Evolutionary conservation across 352 stramenopile genomes (phyloP).

Genomic region (Phytophthora multivora): DNA sequence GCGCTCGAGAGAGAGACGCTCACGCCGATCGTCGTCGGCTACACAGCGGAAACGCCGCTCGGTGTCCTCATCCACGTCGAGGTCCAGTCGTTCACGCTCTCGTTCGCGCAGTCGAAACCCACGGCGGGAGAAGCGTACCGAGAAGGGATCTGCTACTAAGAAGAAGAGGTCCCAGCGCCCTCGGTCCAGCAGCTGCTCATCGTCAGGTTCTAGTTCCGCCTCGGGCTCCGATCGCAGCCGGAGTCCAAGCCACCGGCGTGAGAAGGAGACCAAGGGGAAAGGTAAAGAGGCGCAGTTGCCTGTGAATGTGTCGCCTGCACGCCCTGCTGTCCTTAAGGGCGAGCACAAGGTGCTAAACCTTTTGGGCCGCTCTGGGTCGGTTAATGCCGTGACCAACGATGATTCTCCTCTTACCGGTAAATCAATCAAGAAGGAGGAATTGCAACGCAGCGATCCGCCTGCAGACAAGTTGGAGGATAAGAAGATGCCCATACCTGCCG

Average conservation of each 20-base stretch:
- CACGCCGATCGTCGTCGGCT: constrained; percentile 12
- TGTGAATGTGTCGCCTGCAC: constrained; percentile 17
- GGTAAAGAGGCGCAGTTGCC: constrained; percentile 17
- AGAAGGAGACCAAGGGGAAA: constrained; percentile 11
- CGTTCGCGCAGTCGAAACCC: constrained; percentile 26
- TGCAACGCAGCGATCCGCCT: neutral
- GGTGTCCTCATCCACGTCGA: constrained; percentile 32
- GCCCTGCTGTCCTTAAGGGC: constrained; percentile 31
- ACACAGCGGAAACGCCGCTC: constrained; percentile 27
- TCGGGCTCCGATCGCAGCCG: constrained; percentile 8
- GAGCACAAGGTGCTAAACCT: constrained; percentile 41
- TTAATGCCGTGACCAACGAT: constrained; percentile 21
- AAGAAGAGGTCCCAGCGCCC: constrained; percentile 13
- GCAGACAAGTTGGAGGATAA: neutral
- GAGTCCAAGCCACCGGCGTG: neutral
- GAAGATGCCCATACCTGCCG: constrained; percentile 1
- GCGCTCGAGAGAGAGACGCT: constrained; percentile 14
- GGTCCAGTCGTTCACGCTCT: constrained; percentile 28
- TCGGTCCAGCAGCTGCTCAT: constrained; percentile 6
- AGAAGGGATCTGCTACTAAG: neutral
- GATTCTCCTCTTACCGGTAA: constrained; percentile 1
- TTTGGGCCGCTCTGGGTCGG: constrained; percentile 19
- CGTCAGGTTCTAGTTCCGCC: constrained; percentile 12
- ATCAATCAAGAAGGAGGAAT: neutral
- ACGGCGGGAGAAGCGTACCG: constrained; percentile 1